Base-by-base conservation (phyloP, 331 rosid species). In the Quercus tomentella region DNA sequence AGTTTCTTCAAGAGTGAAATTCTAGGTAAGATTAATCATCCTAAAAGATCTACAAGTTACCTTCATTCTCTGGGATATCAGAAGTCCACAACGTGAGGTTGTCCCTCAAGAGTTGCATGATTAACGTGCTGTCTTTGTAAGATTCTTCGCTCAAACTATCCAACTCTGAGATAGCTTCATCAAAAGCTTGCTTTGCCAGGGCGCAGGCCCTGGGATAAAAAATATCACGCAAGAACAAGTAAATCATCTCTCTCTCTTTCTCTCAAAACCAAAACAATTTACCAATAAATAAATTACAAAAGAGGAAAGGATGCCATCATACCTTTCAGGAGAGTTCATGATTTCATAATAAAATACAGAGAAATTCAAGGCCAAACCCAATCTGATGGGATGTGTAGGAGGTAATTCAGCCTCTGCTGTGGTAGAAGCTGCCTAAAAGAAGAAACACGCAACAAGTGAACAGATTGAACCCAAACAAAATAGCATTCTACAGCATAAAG, bases 241-340 rank as follows among this genome's bases (percentile, higher is more conserved):
- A 66, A 65, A 41, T 49, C 52, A 49, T 4, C 57, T 76, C 56
- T 60, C 56, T 60, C 49, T 35, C 43, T 71, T 11, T 11, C 20
- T 49, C 54, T 49, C 54, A 41, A 41, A 41, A 41, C 45, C 45
- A 41, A 41, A 41, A 41, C 41, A 84, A 56, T 68, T 41, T 2
- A 43, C 60, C 18, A 11, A 49, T 14, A 49, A 49, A 49, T 49
- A 49, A 35, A 3, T 43, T 11, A 56, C 11, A 84, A 61, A 28
- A 75, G 28, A 11, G 33, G 54, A 31, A n/a, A 45, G 10, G 43
- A 66, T 45, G 10, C 43, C 61, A 70, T 62, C 68, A 55, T 80
- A 88, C 94, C 94, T 88, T 82, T 90, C 94, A 20, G 94, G 92
- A 63, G 94, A 90, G 83, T 88, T 90, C 87, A 90, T 63, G 41